phyloP scores from a whole-genome alignment of 2,329 filamentous ascomycete genomes.

The Alternaria ventricosa region DNA sequence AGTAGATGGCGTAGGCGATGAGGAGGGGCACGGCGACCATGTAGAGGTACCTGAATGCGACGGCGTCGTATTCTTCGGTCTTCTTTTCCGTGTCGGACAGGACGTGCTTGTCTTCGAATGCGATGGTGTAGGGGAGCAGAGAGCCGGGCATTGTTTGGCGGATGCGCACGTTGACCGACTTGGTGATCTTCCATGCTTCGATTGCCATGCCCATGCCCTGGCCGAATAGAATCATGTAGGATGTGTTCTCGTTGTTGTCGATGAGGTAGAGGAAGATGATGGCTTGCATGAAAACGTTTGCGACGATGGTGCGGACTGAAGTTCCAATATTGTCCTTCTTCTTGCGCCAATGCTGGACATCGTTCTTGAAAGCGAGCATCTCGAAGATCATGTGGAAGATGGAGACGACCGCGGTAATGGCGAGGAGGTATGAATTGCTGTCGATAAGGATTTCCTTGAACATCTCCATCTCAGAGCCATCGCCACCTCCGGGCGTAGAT shows the following conservation, averaged over 20 bases:
- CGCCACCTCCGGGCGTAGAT: conserved; percentile 75
- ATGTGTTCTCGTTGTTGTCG: conserved; percentile 97
- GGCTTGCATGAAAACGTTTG: conserved; percentile 96
- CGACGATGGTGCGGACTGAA: conserved; percentile 92
- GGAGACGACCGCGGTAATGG: conserved; percentile 81
- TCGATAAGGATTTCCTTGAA: conserved; percentile 95
- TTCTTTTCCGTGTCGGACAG: conserved; percentile 95
- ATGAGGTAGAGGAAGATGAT: conserved; percentile 96
- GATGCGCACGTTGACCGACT: conserved; percentile 86
- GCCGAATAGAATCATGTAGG: conserved; percentile 97
- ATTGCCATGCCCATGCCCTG: conserved; percentile 84
- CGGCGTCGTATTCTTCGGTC: conserved; percentile 97
- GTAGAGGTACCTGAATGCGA: conserved; percentile 98
- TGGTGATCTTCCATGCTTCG: conserved; percentile 95
- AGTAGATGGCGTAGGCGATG: conserved; percentile 88
- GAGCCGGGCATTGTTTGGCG: conserved; percentile 72
- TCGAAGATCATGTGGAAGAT: conserved; percentile 95
- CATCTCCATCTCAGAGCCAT: conserved; percentile 94
- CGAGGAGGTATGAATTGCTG: conserved; percentile 90
- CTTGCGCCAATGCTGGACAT: conserved; percentile 97
- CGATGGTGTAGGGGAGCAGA: conserved; percentile 77
- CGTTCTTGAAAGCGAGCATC: conserved; percentile 94
- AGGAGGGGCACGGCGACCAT: conserved; percentile 88
- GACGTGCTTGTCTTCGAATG: conserved; percentile 96
- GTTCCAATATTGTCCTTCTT: conserved; percentile 99